phyloP scores from a whole-genome alignment of 1,139 yeast genomes.

The Pneumocystis sp. region DNA sequence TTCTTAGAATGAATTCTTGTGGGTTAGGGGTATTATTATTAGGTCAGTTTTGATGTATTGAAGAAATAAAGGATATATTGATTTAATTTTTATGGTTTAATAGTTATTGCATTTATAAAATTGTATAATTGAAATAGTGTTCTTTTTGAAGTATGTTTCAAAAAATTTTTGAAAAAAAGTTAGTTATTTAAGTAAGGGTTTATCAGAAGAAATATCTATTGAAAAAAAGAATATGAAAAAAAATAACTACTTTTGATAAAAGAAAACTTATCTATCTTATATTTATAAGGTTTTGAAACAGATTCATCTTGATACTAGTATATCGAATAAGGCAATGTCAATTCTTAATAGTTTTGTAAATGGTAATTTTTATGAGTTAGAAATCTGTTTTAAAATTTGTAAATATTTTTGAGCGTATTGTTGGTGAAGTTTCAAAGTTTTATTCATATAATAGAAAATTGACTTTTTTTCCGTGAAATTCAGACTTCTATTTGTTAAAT shows the following conservation, averaged over 20 bases:
- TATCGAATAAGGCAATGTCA: constrained; percentile 97
- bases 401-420: constrained; percentile 74
- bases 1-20: background rate
- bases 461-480: constrained; percentile 97
- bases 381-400: background rate
- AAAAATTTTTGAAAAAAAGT: constrained; percentile 58
- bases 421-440: constrained; percentile 95
- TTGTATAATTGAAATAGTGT: background rate
- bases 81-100: background rate
- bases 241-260: constrained; percentile 47
- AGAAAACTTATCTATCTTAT: constrained; percentile 96
- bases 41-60: background rate
- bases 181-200: constrained; percentile 29
- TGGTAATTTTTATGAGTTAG: constrained; percentile 38
- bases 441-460: constrained; percentile 99
- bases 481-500: constrained; percentile 98
- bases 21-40: background rate
- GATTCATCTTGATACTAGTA: constrained; percentile 95
- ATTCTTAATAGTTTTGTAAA: constrained; percentile 98
- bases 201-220: constrained; percentile 78
- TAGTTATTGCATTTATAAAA: background rate
- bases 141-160: constrained; percentile 56
- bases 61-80: background rate
- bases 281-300: constrained; percentile 92
- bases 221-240: constrained; percentile 93